A percentile compares a stretch with the other conserved stretches of the same genome.
These are phyloP conservation scores for Acanthamoeba triangularis DNA, from an alignment of 208 protist genomes.

Conservation along the genomic window DNA sequence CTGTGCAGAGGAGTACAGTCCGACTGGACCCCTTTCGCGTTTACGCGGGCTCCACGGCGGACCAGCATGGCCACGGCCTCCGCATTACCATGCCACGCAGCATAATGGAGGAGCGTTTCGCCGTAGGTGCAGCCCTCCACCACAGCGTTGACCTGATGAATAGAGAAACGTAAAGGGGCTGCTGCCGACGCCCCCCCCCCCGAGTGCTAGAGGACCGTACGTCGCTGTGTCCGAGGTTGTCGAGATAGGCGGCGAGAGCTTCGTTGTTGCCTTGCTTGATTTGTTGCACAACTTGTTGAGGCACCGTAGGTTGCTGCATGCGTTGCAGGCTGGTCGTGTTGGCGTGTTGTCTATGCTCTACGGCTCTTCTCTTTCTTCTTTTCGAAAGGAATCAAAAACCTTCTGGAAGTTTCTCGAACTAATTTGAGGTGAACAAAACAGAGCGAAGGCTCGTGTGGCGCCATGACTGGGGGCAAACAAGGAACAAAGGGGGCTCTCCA, in stretches of 20 bases:
- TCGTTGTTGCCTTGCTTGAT: background rate
- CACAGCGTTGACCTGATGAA: background rate
- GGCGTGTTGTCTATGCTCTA: no score
- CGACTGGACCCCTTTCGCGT: background rate
- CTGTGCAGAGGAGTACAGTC: slow-evolving; percentile 42
- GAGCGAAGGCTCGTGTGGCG: no score
- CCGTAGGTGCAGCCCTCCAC: slow-evolving; percentile 42
- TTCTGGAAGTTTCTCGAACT: background rate
- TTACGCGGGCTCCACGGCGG: background rate
- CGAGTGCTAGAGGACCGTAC: background rate
- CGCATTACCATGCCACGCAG: slow-evolving; percentile 17
- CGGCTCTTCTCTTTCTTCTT: background rate
- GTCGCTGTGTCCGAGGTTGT: background rate
- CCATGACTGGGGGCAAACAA: no score
- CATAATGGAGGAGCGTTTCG: slow-evolving; percentile 18
- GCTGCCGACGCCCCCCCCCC: no score
- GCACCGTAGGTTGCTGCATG: background rate
- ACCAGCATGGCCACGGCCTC: background rate
- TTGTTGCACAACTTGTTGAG: background rate
- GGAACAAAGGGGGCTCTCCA: no score
- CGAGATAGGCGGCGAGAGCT: background rate
- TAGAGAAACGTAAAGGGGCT: no score
- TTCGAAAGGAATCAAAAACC: no score
- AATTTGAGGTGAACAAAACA: no score
- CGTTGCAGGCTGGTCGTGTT: background rate